A percentile compares a stretch with the other conserved stretches of the same genome.
Conservation (phyloP, 2,329 filamentous ascomycete species). For the Alternaria infectoria region DNA sequence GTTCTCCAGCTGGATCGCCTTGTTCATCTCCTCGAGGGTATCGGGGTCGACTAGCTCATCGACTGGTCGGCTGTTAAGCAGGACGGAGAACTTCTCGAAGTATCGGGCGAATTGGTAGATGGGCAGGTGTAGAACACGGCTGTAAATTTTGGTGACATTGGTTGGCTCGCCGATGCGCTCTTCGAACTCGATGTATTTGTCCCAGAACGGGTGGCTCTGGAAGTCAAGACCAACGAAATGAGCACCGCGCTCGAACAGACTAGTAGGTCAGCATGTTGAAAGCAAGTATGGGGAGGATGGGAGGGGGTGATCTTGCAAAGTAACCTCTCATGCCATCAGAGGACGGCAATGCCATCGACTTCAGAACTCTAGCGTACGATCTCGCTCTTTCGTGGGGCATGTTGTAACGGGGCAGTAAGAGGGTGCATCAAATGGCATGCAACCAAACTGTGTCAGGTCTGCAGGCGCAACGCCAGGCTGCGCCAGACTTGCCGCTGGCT, state of each 20-base stretch:
- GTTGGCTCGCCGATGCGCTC: constrained; percentile 67
- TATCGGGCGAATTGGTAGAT: constrained; percentile 96
- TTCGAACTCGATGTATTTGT: constrained; percentile 98
- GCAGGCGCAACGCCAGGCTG: constrained; percentile 19
- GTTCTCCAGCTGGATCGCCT: constrained; percentile 73
- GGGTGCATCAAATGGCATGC: constrained; percentile 40
- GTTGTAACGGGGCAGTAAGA: constrained; percentile 47
- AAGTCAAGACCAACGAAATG: constrained; percentile 89
- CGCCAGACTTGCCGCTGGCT: constrained; percentile 27
- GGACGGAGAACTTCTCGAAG: constrained; percentile 84
- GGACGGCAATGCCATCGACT: constrained; percentile 19
- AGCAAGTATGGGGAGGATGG: neutral
- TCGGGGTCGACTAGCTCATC: constrained; percentile 74
- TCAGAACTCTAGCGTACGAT: constrained; percentile 12
- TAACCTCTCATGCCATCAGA: constrained; percentile 15
- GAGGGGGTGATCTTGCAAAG: constrained; percentile 23
- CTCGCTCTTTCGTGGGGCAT: constrained; percentile 20
- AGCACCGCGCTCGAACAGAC: constrained; percentile 90
- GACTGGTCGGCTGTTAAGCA: constrained; percentile 74
- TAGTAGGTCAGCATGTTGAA: constrained; percentile 49
- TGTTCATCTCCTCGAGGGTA: constrained; percentile 69
- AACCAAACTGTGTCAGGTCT: constrained; percentile 28
- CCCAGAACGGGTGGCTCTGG: constrained; percentile 94
- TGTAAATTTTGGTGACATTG: constrained; percentile 82
- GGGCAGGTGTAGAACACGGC: constrained; percentile 84